Evolutionary conservation across 2,329 filamentous ascomycete species (phyloP).

Genomic region (Thelonectria olida): DNA sequence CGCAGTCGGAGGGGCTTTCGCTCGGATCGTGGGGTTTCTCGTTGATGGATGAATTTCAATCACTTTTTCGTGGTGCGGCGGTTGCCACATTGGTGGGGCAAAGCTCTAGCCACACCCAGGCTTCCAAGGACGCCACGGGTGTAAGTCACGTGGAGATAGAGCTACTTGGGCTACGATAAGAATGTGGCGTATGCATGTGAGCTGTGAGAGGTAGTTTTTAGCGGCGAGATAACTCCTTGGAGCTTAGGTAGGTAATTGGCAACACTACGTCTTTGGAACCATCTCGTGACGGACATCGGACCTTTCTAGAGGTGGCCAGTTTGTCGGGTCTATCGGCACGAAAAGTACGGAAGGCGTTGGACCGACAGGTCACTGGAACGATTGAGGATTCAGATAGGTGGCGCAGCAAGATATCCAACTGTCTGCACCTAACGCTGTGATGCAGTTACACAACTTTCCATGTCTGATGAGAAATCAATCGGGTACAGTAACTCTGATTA

Average conservation of each 20-base stretch:
- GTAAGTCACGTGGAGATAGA: conserved; percentile 41
- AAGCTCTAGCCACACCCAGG: conserved; percentile 40
- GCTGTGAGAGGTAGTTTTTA: neutral
- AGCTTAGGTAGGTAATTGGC: neutral
- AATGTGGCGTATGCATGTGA: neutral
- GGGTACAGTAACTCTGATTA: too few relatives aligned
- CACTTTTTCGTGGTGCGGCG: conserved; percentile 53
- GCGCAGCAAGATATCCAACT: conserved; percentile 25
- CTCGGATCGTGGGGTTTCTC: conserved; percentile 51
- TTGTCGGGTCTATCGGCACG: conserved; percentile 33
- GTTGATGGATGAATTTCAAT: conserved; percentile 48
- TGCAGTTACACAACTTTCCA: neutral
- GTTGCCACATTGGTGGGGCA: conserved; percentile 45
- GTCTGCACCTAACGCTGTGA: neutral
- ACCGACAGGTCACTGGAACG: conserved; percentile 2
- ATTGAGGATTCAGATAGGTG: conserved; percentile 21
- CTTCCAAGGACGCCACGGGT: conserved; percentile 5
- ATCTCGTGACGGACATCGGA: neutral
- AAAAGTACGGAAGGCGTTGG: conserved; percentile 7
- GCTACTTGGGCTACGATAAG: neutral
- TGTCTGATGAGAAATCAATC: neutral
- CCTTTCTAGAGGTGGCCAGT: conserved; percentile 6
- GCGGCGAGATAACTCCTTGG: neutral
- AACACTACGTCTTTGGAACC: conserved; percentile 17
- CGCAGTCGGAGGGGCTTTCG: conserved; percentile 33